Evolutionary conservation across 371 early-diverging fungal genomes (phyloP).

Genomic region (Mucor saturninus): DNA sequence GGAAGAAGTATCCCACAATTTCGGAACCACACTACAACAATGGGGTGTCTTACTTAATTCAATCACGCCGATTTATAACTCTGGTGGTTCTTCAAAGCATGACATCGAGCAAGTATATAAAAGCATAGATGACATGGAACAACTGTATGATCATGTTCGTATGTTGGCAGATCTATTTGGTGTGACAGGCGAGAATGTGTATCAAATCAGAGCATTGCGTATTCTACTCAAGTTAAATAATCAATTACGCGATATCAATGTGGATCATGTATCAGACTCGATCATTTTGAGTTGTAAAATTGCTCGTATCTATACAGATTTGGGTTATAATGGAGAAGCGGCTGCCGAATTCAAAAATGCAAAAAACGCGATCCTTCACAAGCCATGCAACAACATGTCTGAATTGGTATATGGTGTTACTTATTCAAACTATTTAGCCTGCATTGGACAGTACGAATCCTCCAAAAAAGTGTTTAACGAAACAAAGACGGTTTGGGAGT

Average conservation of each 20-base stretch:
- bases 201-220: slow-evolving; percentile 49
- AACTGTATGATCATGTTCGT: slow-evolving; percentile 47
- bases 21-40: slow-evolving; percentile 55
- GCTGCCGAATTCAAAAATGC: slow-evolving; percentile 58
- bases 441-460: slow-evolving; percentile 45
- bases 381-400: slow-evolving; percentile 28
- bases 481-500: slow-evolving; percentile 20
- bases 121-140: slow-evolving; percentile 44
- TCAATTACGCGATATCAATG: slow-evolving; percentile 31
- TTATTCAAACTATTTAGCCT: slow-evolving; percentile 49
- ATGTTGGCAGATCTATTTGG: slow-evolving; percentile 57
- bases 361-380: slow-evolving; percentile 36
- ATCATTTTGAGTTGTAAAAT: slow-evolving; percentile 57
- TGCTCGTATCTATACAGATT: slow-evolving; percentile 53
- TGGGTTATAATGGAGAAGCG: slow-evolving; percentile 75
- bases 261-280: slow-evolving; percentile 50
- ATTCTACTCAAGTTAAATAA: slow-evolving; percentile 56
- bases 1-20: slow-evolving; percentile 38
- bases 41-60: slow-evolving; percentile 59
- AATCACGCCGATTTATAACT: slow-evolving; percentile 27
- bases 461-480: slow-evolving; percentile 21
- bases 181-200: slow-evolving; percentile 42
- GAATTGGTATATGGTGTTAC: slow-evolving; percentile 37
- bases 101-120: slow-evolving; percentile 24
- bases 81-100: slow-evolving; percentile 21